Conservation (phyloP, 177 flowering plant species). For the Vitis hybrid region DNA sequence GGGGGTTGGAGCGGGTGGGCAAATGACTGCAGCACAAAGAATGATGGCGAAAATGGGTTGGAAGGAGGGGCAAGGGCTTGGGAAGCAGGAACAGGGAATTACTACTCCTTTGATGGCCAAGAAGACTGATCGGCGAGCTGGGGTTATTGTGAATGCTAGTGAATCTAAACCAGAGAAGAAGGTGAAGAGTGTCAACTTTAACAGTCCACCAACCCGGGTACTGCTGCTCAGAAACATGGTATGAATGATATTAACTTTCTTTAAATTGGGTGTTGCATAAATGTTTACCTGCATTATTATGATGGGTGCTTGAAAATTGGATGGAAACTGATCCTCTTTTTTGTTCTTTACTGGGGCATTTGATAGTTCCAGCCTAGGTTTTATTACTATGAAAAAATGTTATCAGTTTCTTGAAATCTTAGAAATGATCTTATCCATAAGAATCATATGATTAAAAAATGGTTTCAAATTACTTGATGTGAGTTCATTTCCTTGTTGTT, state of each 20-base stretch:
- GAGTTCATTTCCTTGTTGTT: too few species aligned
- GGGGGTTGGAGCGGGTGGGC: constrained; percentile 97
- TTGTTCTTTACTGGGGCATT: too few species aligned
- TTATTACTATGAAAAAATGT: too few species aligned
- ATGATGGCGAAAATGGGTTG: constrained; percentile 99
- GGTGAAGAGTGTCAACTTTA: constrained; percentile 79
- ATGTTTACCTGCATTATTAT: too few species aligned
- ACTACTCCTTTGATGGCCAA: constrained; percentile 96
- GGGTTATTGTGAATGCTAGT: constrained; percentile 96
- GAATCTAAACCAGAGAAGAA: constrained; percentile 75
- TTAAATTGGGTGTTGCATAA: not conserved
- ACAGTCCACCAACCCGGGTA: constrained; percentile 84
- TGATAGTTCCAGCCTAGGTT: too few species aligned
- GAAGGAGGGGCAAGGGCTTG: constrained; percentile 98
- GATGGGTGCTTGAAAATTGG: too few species aligned
- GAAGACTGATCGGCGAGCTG: constrained; percentile 94
- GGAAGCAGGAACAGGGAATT: constrained; percentile 97
- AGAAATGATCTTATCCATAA: too few species aligned
- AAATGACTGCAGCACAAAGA: constrained; percentile 98
- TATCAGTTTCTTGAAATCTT: too few species aligned
- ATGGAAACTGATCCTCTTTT: too few species aligned
- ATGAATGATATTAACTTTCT: constrained; percentile 18
- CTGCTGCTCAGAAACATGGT: constrained; percentile 95
- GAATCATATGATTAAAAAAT: too few species aligned
- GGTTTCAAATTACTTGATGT: too few species aligned